These are phyloP conservation scores for Sugiyamaella americana DNA, from an alignment of 805 yeast species.

Conservation along the genomic window DNA sequence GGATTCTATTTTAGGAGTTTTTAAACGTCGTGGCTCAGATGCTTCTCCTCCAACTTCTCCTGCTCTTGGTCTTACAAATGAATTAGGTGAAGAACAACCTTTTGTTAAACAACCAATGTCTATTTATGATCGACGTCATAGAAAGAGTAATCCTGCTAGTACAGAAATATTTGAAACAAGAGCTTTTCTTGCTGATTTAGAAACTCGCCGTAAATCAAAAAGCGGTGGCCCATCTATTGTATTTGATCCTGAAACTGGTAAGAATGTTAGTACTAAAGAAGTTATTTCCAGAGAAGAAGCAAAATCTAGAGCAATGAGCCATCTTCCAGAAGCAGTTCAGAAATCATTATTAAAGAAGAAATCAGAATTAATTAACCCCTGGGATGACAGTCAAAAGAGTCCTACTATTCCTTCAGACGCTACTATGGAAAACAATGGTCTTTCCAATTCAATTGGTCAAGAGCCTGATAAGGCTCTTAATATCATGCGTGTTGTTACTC, in stretches of 20 bases:
- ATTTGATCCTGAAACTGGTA: slow-evolving; percentile 8
- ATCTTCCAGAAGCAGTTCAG: slow-evolving; percentile 6
- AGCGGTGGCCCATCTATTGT: slow-evolving; percentile 1
- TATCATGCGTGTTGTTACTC: background rate
- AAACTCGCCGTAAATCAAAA: background rate
- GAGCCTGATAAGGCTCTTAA: too few relatives aligned
- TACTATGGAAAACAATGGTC: background rate
- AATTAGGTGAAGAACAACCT: background rate
- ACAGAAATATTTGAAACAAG: background rate
- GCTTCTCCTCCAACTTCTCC: background rate
- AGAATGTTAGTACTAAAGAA: slow-evolving; percentile 1
- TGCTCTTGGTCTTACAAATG: background rate
- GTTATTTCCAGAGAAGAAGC: slow-evolving; percentile 2
- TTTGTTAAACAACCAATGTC: background rate
- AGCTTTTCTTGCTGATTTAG: background rate
- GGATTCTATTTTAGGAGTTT: slow-evolving; percentile 11
- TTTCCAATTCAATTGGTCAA: background rate
- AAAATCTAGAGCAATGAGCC: background rate
- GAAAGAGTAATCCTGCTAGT: slow-evolving; percentile 2
- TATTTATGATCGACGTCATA: background rate
- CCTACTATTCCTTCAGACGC: background rate
- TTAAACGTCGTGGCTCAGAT: slow-evolving; percentile 1
- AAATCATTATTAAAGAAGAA: slow-evolving; percentile 1
- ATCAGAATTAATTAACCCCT: background rate
- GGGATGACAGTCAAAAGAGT: background rate